Evolutionary conservation across 2,329 filamentous ascomycete species (phyloP).

Genomic region (Botrytis cinerea): DNA sequence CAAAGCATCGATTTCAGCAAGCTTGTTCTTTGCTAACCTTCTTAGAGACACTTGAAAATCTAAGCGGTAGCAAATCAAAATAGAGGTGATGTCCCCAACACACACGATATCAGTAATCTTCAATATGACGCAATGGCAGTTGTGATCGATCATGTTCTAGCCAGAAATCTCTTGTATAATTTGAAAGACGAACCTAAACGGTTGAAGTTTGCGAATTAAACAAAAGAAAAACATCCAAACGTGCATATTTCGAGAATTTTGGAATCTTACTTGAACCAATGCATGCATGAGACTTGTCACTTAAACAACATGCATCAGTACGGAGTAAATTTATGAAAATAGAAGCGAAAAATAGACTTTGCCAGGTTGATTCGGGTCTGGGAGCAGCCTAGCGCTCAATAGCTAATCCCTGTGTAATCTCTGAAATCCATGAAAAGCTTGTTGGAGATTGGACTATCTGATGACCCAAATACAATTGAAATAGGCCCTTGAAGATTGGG

Average conservation of each 20-base stretch:
- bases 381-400: background rate
- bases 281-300: constrained; percentile 6
- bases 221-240: background rate
- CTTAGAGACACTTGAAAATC: background rate
- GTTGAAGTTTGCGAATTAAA: constrained; percentile 12
- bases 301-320: constrained; percentile 3
- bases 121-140: background rate
- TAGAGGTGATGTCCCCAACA: background rate
- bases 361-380: background rate
- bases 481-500: background rate
- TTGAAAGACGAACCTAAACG: background rate
- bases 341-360: background rate
- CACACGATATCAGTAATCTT: background rate
- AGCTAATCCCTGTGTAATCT: background rate
- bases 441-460: constrained; percentile 5
- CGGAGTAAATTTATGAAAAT: background rate
- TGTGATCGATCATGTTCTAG: background rate
- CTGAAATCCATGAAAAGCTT: background rate
- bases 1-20: background rate
- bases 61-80: background rate
- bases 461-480: constrained; percentile 6
- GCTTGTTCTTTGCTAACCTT: background rate
- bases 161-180: background rate
- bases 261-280: background rate
- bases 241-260: background rate